A percentile compares a stretch with the other conserved stretches of the same genome.
These are phyloP conservation scores for Aspergillus fischeri DNA, from an alignment of 2,329 filamentous ascomycete species.

Conservation along the genomic window DNA sequence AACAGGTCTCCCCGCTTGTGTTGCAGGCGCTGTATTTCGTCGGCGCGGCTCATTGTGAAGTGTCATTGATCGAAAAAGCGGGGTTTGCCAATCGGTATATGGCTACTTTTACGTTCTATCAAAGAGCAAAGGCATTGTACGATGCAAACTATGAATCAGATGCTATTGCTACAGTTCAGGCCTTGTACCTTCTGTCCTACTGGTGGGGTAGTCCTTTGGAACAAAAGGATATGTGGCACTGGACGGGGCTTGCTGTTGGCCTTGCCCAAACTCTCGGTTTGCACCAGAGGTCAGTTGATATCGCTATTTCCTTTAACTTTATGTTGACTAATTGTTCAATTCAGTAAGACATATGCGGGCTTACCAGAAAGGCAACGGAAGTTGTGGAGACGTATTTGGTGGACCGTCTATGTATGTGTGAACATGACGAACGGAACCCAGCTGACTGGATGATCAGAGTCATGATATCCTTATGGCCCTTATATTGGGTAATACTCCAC, in stretches of 20 bases:
- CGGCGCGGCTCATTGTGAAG: background rate
- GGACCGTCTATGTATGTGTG: background rate
- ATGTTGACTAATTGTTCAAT: background rate
- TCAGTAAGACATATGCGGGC: background rate
- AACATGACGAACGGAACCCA: background rate
- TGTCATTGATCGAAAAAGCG: background rate
- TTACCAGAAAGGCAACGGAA: background rate
- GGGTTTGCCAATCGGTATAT: constrained; percentile 2
- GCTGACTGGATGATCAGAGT: background rate
- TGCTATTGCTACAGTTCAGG: constrained; percentile 5
- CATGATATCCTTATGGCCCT: constrained; percentile 5
- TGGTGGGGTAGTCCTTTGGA: constrained; percentile 8
- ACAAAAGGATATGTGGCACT: constrained; percentile 10
- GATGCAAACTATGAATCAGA: constrained; percentile 6
- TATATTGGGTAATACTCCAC: constrained; percentile 2
- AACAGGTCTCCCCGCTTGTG: constrained; percentile 2
- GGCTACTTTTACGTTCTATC: constrained; percentile 2
- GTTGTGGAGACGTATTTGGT: background rate
- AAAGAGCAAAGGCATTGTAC: constrained; percentile 4
- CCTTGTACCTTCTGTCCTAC: background rate
- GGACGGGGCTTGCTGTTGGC: constrained; percentile 2
- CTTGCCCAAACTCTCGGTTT: constrained; percentile 6
- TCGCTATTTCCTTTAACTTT: background rate
- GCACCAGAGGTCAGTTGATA: background rate
- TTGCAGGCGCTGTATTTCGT: background rate